Base-by-base conservation (phyloP, 1,284 basidiomycete genomes). In the Tilletia indica region DNA sequence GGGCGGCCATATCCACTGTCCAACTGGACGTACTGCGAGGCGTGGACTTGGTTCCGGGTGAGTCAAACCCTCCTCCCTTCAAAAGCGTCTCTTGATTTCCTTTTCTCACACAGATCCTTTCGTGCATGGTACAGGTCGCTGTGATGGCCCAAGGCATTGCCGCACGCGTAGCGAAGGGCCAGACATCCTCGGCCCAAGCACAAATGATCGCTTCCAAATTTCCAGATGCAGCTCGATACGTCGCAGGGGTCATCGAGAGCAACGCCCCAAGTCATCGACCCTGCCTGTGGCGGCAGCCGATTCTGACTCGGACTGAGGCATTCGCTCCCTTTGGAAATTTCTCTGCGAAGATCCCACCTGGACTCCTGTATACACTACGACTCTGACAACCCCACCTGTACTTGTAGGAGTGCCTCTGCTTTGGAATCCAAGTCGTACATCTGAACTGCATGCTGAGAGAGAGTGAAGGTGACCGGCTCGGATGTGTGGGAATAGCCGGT, bases 141-240 rank as follows among this genome's bases (percentile, higher is more conserved):
- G 89, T 98, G 73, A 97, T 97, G 77, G 87, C 89, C 0, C 95
- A 98, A 85, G 95, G 95, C 2, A 96, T 98, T 73, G 93, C 94
- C 1, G 95, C 96, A 4, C 89, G 96, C 16, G 89, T 89, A 68
- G 92, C 93, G 0, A 87, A 90, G 64, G 89, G 92, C 8, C 94
- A 96, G 85, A 94, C 94, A 0, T 93, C 90, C 79, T 93, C 91
- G 0, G 93, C 93, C 74, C 86, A 80, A 38, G 80, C 80, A 3
- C 73, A 76, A 21, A 66, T 70, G 48, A 78, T 79, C 39, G 80
- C 76, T 0, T 68, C 71, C 67, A 80, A 80, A 56, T 78, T 82
- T 47, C 78, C 78, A 4, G 42, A 34, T 39, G 34, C 21, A 19
- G 70, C 61, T 16, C 25, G 49, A 3, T 42, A 47, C 42, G 70